Base-by-base conservation (phyloP, 2,329 filamentous ascomycete genomes). In the Colletotrichum graminicola region DNA sequence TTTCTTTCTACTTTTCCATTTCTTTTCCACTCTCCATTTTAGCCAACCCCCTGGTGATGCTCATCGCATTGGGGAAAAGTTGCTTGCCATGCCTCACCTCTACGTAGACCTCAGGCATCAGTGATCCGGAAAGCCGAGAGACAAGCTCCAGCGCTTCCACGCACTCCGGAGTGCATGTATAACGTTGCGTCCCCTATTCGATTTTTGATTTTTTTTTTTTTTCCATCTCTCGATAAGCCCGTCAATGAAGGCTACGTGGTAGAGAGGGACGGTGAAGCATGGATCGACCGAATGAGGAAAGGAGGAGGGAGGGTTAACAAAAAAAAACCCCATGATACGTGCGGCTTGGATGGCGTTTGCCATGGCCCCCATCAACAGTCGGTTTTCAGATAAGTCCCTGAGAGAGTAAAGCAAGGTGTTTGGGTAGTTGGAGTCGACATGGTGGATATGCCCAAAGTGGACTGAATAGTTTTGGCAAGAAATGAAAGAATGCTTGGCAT, bases 401-500 rank as follows among this genome's bases (percentile, higher is more conserved):
- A 34, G 49, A 8, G 14, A 43, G 14, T 7, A 43, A 5, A 36
- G 26, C 47, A 39, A 32, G 18, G 26, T 49, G 54, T 43, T 39
- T 63, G 26, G 14, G 14, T 34, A n/a, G 23, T 55, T 32, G 57
- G 34, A 18, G 26, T 36, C 51, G 14, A 16, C n/a, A 49, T 55
- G 32, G 57, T 43, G 39, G 56, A 47, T 34, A 18, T 67, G 45
- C 54, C 66, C 36, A 43, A 59, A 68, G 34, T 34, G 54, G 68
- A 59, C n/a, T 26, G 32, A 41, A 63, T 64, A 55, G 62, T 56
- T 70, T 43, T 68, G 59, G 54, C 59, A 29, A 67, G 59, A 69
- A 66, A 72, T 68, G 60, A 59, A 55, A 54, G 6, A 60, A 49
- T 43, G 54, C 59, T 64, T 64, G 69, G 65, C 60, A 59, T 64